Percentiles rank a stretch among this genome's conserved stretches.
These are phyloP conservation scores for Yamagishiella unicocca DNA, from an alignment of 139 green algal genomes.

Conservation along the genomic window DNA sequence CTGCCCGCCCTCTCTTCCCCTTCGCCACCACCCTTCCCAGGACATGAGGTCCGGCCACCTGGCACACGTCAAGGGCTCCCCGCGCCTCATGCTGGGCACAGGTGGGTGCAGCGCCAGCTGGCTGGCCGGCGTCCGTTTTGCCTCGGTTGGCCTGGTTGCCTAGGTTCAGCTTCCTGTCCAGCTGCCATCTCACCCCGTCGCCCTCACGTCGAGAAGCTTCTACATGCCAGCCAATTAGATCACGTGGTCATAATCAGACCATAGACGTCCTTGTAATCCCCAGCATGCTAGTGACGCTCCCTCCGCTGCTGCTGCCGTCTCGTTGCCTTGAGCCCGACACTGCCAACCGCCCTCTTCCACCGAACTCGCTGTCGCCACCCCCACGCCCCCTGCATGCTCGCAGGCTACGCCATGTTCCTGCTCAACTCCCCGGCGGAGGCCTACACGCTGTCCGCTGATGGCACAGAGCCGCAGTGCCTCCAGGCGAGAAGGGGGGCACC, in stretches of 20 bases:
- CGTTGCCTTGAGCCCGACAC: no score
- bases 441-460: slow-evolving; percentile 49
- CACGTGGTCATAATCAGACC: no score
- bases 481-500: no score
- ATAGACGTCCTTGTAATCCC: no score
- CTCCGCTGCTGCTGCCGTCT: no score
- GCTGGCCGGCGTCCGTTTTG: no score
- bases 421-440: slow-evolving; percentile 54
- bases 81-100: slow-evolving; percentile 51
- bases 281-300: no score
- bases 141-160: neutral
- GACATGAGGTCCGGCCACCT: slow-evolving; percentile 39
- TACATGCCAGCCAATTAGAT: no score
- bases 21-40: neutral
- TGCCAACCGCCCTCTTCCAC: neutral
- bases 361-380: no score
- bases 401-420: slow-evolving; percentile 60
- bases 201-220: neutral
- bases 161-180: no score
- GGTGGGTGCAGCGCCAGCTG: neutral
- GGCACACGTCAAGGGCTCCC: slow-evolving; percentile 49
- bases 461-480: slow-evolving; percentile 37
- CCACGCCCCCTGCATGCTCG: neutral
- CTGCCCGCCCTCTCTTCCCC: neutral
- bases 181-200: neutral